Conservation (phyloP, 2,329 filamentous ascomycete genomes). For the Xylariaceae sp. region DNA sequence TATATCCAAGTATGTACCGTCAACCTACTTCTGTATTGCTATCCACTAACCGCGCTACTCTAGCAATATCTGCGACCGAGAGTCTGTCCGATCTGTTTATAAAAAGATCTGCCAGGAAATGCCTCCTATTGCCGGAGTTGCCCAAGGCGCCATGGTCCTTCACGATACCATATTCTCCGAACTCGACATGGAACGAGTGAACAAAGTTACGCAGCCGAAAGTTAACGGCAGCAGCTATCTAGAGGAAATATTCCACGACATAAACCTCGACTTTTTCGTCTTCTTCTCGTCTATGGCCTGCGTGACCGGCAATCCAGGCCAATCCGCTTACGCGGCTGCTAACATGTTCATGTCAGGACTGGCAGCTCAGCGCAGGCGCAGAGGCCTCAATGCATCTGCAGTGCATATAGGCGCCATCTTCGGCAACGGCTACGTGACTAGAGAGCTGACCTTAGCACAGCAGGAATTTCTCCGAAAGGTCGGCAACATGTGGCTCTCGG, state of each 20-base stretch:
- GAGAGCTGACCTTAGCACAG: conserved; percentile 16
- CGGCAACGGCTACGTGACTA: conserved; percentile 29
- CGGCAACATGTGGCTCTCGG: conserved; percentile 16
- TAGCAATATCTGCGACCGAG: conserved; percentile 8
- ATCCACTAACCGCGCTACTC: neutral
- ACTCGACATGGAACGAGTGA: conserved; percentile 30
- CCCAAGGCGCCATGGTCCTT: conserved; percentile 38
- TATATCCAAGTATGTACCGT: conserved; percentile 3
- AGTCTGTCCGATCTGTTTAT: conserved; percentile 8
- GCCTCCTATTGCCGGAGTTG: conserved; percentile 37
- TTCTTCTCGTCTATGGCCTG: conserved; percentile 37
- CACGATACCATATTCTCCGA: conserved; percentile 32
- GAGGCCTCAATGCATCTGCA: conserved; percentile 26
- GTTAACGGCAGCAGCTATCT: conserved; percentile 35
- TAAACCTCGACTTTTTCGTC: conserved; percentile 40
- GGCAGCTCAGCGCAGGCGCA: conserved; percentile 25
- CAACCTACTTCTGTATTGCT: neutral
- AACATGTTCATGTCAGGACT: conserved; percentile 38
- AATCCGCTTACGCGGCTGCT: conserved; percentile 38
- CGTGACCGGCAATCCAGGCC: conserved; percentile 37
- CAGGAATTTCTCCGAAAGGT: conserved; percentile 20
- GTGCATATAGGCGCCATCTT: conserved; percentile 30
- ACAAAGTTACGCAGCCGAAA: conserved; percentile 36
- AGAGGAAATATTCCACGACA: conserved; percentile 32
- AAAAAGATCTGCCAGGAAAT: conserved; percentile 28